Base-by-base conservation (phyloP, 306 rosid genomes). In the Inga laurina region DNA sequence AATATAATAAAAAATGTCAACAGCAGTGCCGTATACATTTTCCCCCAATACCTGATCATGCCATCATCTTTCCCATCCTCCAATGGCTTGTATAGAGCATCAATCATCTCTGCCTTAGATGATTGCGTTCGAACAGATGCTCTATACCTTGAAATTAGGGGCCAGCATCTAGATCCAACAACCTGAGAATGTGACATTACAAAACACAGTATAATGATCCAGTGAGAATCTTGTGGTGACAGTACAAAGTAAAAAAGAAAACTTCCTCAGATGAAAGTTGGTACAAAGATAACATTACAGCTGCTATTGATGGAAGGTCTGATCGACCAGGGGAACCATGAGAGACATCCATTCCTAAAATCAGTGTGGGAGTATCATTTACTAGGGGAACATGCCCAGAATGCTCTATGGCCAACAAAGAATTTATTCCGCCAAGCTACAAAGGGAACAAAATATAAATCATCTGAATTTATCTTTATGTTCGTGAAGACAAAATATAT, bases 281-380 rank as follows among this genome's bases (percentile, higher is more conserved):
- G 35, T 8, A 12, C 41, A 73, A 59, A 35, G 71, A 71, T 79
- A 80, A 81, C 54, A 80, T 78, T 87, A 95, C 99, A 30, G 99
- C 99, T 57, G 98, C 97, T 78, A 96, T 80, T 24, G 98, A 96
- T 82, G 99, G 98, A 76, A 81, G 44, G 77, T 92, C 96, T 83
- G 96, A 87, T 66, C 71, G 89, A 59, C 94, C 91, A 70, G 89
- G 92, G 76, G 96, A 88, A 43, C 92, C 90, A 64, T 93, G 99
- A 43, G 98, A 96, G 34, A 93, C 98, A 83, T 96, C 99, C 94
- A 96, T 92, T 54, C 99, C 99, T 89, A 96, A 82, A 86, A 95
- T 95, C 91, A 95, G 75, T 3, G 99, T 95, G 59, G 99, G 96
- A 73, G 87, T 87, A 84, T 92, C 97, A 79, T 88, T 90, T 45